Percentiles rank a stretch among this genome's conserved stretches.
Conservation (phyloP, 179 eudicot genomes). For the Drosera spatulata region DNA sequence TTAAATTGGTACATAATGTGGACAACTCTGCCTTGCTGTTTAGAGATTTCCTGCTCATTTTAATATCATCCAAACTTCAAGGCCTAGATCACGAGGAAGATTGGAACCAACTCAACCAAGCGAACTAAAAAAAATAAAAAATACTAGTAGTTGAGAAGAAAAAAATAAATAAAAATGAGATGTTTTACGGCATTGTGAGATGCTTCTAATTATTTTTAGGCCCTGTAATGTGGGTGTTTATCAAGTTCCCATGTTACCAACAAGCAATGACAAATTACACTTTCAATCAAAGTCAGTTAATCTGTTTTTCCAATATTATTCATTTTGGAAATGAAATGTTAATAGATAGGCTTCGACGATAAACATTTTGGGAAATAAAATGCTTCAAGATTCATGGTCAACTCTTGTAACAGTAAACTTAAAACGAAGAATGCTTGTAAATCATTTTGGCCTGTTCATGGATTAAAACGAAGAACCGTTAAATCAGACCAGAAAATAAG, state of each 20-base stretch:
- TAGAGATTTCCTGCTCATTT: not conserved
- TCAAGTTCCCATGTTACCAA: conserved; percentile 1
- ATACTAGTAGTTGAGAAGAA: not conserved
- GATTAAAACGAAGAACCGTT: not conserved
- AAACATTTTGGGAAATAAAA: too few species aligned
- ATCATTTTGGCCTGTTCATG: too few species aligned
- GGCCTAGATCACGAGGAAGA: too few species aligned
- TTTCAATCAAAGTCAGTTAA: not conserved
- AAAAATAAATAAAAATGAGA: not conserved
- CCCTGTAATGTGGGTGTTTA: not conserved
- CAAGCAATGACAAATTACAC: not conserved
- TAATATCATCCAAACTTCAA: too few species aligned
- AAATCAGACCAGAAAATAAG: not conserved
- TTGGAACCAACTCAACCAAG: too few species aligned
- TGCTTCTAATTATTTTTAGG: not conserved
- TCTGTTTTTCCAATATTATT: not conserved
- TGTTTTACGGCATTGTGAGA: not conserved
- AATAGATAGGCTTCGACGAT: too few species aligned
- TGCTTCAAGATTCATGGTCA: too few species aligned
- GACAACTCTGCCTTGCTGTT: not conserved
- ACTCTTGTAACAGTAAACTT: not conserved
- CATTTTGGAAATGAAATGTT: not conserved
- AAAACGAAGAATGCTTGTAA: too few species aligned
- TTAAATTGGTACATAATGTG: too few species aligned
- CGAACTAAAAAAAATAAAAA: not conserved